Conservation (phyloP, 2,329 filamentous ascomycete genomes). For the Paecilomyces formosus region DNA sequence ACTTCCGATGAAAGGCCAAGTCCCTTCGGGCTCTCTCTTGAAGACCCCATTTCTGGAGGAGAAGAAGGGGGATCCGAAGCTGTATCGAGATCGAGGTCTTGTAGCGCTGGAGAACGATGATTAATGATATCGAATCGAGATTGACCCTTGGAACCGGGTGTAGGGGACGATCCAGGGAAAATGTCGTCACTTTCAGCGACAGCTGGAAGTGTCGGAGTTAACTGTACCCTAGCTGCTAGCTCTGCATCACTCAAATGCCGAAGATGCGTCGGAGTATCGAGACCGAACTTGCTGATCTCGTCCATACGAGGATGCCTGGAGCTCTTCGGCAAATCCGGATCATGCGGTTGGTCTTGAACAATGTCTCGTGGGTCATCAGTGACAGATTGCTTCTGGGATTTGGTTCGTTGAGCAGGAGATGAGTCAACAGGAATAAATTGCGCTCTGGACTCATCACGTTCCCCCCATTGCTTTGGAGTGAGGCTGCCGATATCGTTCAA, state of each 20-base stretch:
- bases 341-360: constrained; percentile 58
- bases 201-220: constrained; percentile 36
- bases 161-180: constrained; percentile 47
- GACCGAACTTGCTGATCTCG: not conserved
- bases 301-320: not conserved
- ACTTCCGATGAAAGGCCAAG: not conserved
- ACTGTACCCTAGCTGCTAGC: constrained; percentile 19
- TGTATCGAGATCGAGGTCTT: constrained; percentile 11
- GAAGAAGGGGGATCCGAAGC: constrained; percentile 27
- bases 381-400: constrained; percentile 60
- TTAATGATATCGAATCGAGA: constrained; percentile 19
- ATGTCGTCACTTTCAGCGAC: constrained; percentile 35
- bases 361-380: constrained; percentile 77
- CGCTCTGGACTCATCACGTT: constrained; percentile 77
- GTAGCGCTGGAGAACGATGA: constrained; percentile 26
- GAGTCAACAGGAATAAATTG: constrained; percentile 65
- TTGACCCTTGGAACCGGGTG: constrained; percentile 35
- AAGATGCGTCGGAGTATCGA: constrained; percentile 21
- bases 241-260: constrained; percentile 17
- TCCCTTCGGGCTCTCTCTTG: constrained; percentile 13
- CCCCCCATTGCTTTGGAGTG: constrained; percentile 48
- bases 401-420: constrained; percentile 43
- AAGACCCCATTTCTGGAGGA: constrained; percentile 21
- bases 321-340: constrained; percentile 47
- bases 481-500: constrained; percentile 23